Conservation (phyloP, 1,139 yeast genomes). For the Barnettozyma hawaiiensis region DNA sequence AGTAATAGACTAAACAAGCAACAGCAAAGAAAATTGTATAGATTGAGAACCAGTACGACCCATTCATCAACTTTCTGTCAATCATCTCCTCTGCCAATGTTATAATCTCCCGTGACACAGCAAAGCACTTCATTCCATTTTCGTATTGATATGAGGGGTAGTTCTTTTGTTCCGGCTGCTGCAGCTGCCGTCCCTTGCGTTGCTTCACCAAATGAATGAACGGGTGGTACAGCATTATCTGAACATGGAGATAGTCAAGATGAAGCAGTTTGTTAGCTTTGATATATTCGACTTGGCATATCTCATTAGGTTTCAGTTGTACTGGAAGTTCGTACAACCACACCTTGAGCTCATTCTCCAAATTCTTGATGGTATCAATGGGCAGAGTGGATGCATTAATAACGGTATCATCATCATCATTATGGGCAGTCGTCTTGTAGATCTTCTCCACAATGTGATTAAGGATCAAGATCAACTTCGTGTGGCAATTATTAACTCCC, state of each 20-base stretch:
- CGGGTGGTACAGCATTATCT: constrained; percentile 65
- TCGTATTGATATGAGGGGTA: constrained; percentile 39
- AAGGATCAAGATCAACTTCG: constrained; percentile 57
- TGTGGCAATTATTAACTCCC: constrained; percentile 77
- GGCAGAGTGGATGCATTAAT: constrained; percentile 18
- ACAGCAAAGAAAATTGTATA: constrained; percentile 84
- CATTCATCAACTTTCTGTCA: constrained; percentile 59
- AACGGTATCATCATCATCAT: constrained; percentile 32
- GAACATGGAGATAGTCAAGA: constrained; percentile 61
- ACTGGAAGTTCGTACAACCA: constrained; percentile 70
- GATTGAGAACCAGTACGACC: constrained; percentile 87
- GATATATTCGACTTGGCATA: constrained; percentile 35
- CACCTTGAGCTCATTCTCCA: constrained; percentile 59
- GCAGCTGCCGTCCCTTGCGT: constrained; percentile 21
- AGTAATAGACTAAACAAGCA: constrained; percentile 73
- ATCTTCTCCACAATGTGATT: constrained; percentile 46
- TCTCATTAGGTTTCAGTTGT: constrained; percentile 54
- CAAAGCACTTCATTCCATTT: constrained; percentile 75
- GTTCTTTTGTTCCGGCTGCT: constrained; percentile 29
- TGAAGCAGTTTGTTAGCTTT: constrained; percentile 63
- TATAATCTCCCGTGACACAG: constrained; percentile 75
- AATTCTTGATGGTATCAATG: constrained; percentile 44
- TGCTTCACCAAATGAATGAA: constrained; percentile 50
- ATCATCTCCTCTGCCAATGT: constrained; percentile 74
- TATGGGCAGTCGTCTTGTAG: too few species aligned